A percentile compares a stretch with the other conserved stretches of the same genome.
Conservation (phyloP, 23 red algal species). For the Agarophyton chilense region DNA sequence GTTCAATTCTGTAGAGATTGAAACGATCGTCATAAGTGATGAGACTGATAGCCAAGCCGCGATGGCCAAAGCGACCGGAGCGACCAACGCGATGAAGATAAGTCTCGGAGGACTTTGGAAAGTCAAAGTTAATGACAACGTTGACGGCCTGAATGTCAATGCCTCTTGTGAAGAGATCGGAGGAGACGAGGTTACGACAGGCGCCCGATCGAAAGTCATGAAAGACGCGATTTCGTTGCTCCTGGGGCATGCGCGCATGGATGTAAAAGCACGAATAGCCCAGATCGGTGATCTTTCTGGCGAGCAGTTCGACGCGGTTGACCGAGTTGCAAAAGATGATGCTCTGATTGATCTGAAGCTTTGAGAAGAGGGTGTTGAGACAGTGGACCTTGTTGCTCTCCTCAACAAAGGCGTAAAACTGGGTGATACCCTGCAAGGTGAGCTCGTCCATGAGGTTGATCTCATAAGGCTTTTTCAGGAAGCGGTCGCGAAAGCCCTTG, state of each 20-base stretch:
- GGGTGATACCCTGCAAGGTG: conserved; percentile 91
- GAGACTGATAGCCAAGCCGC: conserved; percentile 92
- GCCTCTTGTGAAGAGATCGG: conserved; percentile 91
- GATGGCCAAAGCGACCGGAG: conserved; percentile 91
- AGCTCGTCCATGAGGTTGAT: conserved; percentile 99
- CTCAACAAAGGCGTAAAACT: conserved; percentile 98
- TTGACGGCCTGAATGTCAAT: conserved; percentile 97
- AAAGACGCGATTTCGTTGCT: conserved; percentile 94
- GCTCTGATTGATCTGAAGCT: conserved; percentile 95
- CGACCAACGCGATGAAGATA: conserved; percentile 97
- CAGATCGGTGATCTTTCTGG: conserved; percentile 96
- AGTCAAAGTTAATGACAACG: conserved; percentile 99
- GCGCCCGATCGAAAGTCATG: conserved; percentile 97
- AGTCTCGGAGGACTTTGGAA: conserved; percentile 77
- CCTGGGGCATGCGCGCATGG: conserved; percentile 96
- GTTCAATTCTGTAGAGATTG: conserved; percentile 98
- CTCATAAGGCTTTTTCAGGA: conserved; percentile 85
- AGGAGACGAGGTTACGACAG: conserved; percentile 92
- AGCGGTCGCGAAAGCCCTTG: conserved; percentile 91
- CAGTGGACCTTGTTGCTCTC: conserved; percentile 95
- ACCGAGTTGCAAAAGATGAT: conserved; percentile 99
- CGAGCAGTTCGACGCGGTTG: conserved; percentile 90
- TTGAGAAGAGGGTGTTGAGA: conserved; percentile 94
- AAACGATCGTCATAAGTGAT: conserved; percentile 95
- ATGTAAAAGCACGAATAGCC: conserved; percentile 99